These are phyloP conservation scores for Lumnitzera racemosa DNA, from an alignment of 345 rosid genomes.

Conservation along the genomic window DNA sequence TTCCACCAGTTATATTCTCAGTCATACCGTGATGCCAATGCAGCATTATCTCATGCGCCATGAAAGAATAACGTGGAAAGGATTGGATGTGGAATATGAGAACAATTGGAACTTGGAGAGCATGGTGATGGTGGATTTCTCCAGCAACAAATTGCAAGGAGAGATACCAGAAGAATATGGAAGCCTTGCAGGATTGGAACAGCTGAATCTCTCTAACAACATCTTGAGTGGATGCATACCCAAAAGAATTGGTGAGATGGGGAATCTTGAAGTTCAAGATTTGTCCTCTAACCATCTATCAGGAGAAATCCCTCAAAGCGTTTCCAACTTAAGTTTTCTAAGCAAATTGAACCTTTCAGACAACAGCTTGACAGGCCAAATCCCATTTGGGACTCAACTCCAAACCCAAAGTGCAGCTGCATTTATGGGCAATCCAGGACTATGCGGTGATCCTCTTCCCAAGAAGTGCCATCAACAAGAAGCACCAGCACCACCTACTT, in stretches of 20 bases:
- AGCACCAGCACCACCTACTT: background rate
- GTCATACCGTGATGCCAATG: no score
- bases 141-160: slow-evolving; percentile 19
- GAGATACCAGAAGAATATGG: slow-evolving; percentile 13
- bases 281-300: slow-evolving; percentile 18
- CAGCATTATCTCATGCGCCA: background rate
- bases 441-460: slow-evolving; percentile 4
- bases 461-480: slow-evolving; percentile 2
- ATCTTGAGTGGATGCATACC: slow-evolving; percentile 17
- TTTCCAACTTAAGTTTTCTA: slow-evolving; percentile 9
- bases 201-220: slow-evolving; percentile 23
- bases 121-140: slow-evolving; percentile 16
- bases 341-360: slow-evolving; percentile 16
- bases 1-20: no score
- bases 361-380: slow-evolving; percentile 15
- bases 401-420: background rate
- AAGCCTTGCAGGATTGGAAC: slow-evolving; percentile 6
- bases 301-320: slow-evolving; percentile 19
- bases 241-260: slow-evolving; percentile 6
- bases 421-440: background rate
- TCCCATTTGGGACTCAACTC: slow-evolving; percentile 1
- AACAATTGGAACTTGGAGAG: background rate
- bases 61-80: slow-evolving; percentile 6
- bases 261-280: slow-evolving; percentile 19
- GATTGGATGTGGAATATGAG: background rate